Evolutionary conservation across 1,284 basidiomycete species (phyloP), one percentile per base, ranked within the genome.

Genomic region (Pseudozyma thailandica): DNA sequence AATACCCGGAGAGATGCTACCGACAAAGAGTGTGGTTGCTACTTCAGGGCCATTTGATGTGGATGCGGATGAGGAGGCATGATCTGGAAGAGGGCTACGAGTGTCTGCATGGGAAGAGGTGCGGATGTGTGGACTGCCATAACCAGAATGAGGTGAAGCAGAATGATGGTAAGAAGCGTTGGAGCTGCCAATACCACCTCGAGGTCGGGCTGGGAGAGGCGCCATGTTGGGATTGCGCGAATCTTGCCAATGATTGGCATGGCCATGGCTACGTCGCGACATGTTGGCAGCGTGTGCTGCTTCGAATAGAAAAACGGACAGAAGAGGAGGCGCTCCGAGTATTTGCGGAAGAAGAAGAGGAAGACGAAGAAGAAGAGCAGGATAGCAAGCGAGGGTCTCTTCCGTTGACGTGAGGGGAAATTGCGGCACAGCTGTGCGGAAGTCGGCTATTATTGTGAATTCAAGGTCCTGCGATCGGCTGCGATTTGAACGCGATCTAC

Each of bases 1-100:
- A 65, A 96, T 92, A 4, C 94, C 94, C 23, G 92, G 91, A 1
- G 93, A 92, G 83, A 97, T 98, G 69, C 92, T 92, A n/a, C 94
- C 94, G 20, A 97, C 90, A 77, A 96, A 98, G 13, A 95, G 86
- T 25, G 83, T 85, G 0, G 89, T 90, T 1, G 86, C 75, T 82
- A 63, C 85, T 83, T 77, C 72, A 37, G 66, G 49, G 9, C 35
- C 59, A 5, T 42, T 27, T 13, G 50, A 43, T 2, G 41, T 15
- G 15, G 37, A 48, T 10, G 39, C 39, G 21, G 56, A 50, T 16
- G 62, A 51, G 15, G 43, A 33, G 37, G 39, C 49, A 21, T 54
- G 52, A 4, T 57, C 55, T 6, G 52, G 38, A 16, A 41, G n/a
- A 6, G 50, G 49, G 37, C 50, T 69, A 21, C 37, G 50, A 6